These are phyloP conservation scores for Rhodotorula sp. DNA, from an alignment of 1,284 basidiomycete genomes.

Conservation along the genomic window DNA sequence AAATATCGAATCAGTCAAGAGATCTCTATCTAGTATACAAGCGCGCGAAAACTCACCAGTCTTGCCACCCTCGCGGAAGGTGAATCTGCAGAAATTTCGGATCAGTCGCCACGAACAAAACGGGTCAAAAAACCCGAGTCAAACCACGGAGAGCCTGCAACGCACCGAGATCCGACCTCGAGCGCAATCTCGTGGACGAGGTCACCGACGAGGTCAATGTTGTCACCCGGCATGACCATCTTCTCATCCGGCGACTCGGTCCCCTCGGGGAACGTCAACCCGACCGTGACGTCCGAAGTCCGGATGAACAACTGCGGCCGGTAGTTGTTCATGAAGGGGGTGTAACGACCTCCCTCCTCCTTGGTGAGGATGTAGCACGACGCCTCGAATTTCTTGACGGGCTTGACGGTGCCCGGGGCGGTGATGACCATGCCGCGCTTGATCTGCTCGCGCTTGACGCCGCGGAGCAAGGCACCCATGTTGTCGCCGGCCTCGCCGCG, in stretches of 20 bases:
- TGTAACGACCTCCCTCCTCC: slow-evolving; percentile 97
- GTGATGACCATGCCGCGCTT: slow-evolving; percentile 89
- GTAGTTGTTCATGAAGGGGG: slow-evolving; percentile 96
- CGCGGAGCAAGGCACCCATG: slow-evolving; percentile 96
- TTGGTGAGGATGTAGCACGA: slow-evolving; percentile 92
- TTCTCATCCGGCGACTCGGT: slow-evolving; percentile 61
- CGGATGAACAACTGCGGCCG: slow-evolving; percentile 95
- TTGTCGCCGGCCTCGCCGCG: slow-evolving; percentile 98
- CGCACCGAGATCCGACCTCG: slow-evolving; percentile 69
- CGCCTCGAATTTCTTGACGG: slow-evolving; percentile 89
- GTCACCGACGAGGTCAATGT: slow-evolving; percentile 86
- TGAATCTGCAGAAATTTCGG: slow-evolving; percentile 70
- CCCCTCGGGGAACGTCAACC: slow-evolving; percentile 82
- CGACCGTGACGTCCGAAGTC: slow-evolving; percentile 89
- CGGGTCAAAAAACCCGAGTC: no score
- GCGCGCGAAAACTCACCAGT: slow-evolving; percentile 26
- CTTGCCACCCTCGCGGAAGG: slow-evolving; percentile 87
- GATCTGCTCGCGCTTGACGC: slow-evolving; percentile 96
- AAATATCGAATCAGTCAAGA: neutral
- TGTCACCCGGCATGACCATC: slow-evolving; percentile 97
- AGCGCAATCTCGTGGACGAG: slow-evolving; percentile 87
- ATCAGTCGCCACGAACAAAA: no score
- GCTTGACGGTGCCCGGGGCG: slow-evolving; percentile 88
- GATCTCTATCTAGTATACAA: neutral
- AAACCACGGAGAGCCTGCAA: neutral